phyloP scores from a whole-genome alignment of 78 protist species.

The Mantamonas sphyraenae region DNA sequence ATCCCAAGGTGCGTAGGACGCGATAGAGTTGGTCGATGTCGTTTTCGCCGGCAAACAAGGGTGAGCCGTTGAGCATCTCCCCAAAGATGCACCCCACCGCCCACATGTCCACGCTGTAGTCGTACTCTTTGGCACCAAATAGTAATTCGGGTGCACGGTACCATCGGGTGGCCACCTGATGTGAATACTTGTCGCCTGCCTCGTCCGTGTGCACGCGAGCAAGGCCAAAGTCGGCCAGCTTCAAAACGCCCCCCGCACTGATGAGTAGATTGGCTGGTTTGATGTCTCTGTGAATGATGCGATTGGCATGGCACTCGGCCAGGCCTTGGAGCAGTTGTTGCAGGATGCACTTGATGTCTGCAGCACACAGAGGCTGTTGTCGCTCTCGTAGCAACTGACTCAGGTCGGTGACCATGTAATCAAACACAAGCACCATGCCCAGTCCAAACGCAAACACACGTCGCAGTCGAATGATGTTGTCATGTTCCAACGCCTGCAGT shows the following conservation, averaged over 20 bases:
- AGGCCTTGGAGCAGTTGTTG: neutral
- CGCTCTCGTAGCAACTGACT: neutral
- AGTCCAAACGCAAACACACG: neutral
- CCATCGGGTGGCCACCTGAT: constrained; percentile 83
- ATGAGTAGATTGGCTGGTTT: too few species aligned
- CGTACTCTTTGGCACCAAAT: constrained; percentile 5
- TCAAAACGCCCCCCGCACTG: too few species aligned
- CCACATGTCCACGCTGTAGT: constrained; percentile 56
- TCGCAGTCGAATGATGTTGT: neutral
- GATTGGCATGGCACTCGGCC: neutral
- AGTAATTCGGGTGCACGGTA: constrained; percentile 66
- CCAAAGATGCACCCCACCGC: constrained; percentile 67
- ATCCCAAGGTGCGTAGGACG: neutral
- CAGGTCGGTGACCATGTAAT: neutral
- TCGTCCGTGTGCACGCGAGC: neutral
- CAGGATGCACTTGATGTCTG: neutral
- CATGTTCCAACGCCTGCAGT: neutral
- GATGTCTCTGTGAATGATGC: neutral
- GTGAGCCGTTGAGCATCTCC: constrained; percentile 55
- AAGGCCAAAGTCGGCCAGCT: too few species aligned
- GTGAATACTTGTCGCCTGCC: neutral
- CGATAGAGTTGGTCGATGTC: constrained; percentile 67
- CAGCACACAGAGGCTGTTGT: neutral
- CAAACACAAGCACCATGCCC: neutral
- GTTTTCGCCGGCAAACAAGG: constrained; percentile 65